Percentiles rank a stretch among this genome's conserved stretches.
phyloP scores from a whole-genome alignment of 2,329 filamentous ascomycete genomes.

The Aspergillus hiratsukae region DNA sequence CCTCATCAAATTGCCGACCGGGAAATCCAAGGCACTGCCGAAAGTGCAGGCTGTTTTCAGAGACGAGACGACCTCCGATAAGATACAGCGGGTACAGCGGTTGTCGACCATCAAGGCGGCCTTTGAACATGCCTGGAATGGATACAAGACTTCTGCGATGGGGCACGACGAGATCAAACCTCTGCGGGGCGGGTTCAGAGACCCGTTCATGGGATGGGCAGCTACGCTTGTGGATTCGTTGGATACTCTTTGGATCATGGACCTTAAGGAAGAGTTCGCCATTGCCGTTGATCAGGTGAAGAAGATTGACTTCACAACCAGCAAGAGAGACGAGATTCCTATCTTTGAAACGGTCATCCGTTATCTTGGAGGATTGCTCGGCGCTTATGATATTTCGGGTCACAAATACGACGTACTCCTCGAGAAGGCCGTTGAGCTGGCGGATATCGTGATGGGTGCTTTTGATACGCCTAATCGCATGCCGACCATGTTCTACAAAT shows the following conservation, averaged over 20 bases:
- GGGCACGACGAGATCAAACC: slow-evolving; percentile 82
- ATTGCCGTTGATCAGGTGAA: slow-evolving; percentile 66
- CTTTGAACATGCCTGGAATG: slow-evolving; percentile 73
- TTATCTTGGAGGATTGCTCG: slow-evolving; percentile 80
- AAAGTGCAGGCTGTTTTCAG: slow-evolving; percentile 70
- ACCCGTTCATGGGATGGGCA: slow-evolving; percentile 90
- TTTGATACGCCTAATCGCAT: slow-evolving; percentile 94
- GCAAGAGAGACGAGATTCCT: slow-evolving; percentile 65
- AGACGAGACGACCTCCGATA: slow-evolving; percentile 57
- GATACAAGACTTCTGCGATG: slow-evolving; percentile 77
- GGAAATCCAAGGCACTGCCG: slow-evolving; percentile 64
- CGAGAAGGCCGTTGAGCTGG: slow-evolving; percentile 73
- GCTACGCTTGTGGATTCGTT: slow-evolving; percentile 79
- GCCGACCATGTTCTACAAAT: slow-evolving; percentile 76
- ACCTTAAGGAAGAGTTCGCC: slow-evolving; percentile 70
- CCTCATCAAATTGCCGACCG: slow-evolving; percentile 71
- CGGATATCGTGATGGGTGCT: slow-evolving; percentile 72
- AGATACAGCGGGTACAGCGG: slow-evolving; percentile 60
- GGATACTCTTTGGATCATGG: slow-evolving; percentile 87
- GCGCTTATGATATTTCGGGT: slow-evolving; percentile 80
- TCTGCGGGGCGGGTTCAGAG: slow-evolving; percentile 60
- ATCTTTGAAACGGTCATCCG: slow-evolving; percentile 90
- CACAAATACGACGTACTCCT: slow-evolving; percentile 65
- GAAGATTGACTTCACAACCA: slow-evolving; percentile 78
- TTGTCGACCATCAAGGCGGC: slow-evolving; percentile 66